These are phyloP conservation scores for Clavispora asparagi DNA, from an alignment of 805 yeast genomes.

Conservation along the genomic window DNA sequence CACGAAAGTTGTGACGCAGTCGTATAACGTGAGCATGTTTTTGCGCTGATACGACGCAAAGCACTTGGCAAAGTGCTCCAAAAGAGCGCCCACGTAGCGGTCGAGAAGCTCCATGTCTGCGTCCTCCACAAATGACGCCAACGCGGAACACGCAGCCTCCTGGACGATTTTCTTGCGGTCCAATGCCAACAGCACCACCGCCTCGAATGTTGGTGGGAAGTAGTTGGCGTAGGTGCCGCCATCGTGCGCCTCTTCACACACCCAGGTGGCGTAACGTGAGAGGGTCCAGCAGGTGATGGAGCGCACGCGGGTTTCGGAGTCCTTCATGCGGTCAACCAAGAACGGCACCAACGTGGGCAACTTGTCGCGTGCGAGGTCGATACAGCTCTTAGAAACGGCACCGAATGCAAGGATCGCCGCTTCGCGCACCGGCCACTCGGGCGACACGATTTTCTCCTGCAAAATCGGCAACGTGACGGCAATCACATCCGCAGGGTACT, in stretches of 20 bases:
- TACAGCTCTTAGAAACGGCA: slow-evolving; percentile 87
- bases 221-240: slow-evolving; percentile 62
- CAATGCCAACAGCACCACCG: slow-evolving; percentile 68
- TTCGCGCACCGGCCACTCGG: slow-evolving; percentile 86
- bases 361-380: slow-evolving; percentile 62
- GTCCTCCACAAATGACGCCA: slow-evolving; percentile 76
- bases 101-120: slow-evolving; percentile 59
- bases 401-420: slow-evolving; percentile 93
- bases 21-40: slow-evolving; percentile 77
- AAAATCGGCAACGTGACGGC: slow-evolving; percentile 67
- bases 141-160: slow-evolving; percentile 85
- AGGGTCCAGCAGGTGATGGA: slow-evolving; percentile 96
- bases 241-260: slow-evolving; percentile 59
- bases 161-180: slow-evolving; percentile 92
- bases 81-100: slow-evolving; percentile 59
- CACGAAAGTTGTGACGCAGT: slow-evolving; percentile 84
- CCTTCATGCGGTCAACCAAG: slow-evolving; percentile 72
- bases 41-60: slow-evolving; percentile 75
- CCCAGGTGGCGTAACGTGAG: slow-evolving; percentile 81
- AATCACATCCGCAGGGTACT: slow-evolving; percentile 63
- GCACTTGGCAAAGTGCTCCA: slow-evolving; percentile 68
- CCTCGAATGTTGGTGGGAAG: slow-evolving; percentile 71
- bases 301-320: slow-evolving; percentile 76
- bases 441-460: slow-evolving; percentile 61
- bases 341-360: slow-evolving; percentile 81